Evolutionary conservation across 192 early-diverging fungal genomes (phyloP).

Genomic region (Phycomyces blakesleeanus): DNA sequence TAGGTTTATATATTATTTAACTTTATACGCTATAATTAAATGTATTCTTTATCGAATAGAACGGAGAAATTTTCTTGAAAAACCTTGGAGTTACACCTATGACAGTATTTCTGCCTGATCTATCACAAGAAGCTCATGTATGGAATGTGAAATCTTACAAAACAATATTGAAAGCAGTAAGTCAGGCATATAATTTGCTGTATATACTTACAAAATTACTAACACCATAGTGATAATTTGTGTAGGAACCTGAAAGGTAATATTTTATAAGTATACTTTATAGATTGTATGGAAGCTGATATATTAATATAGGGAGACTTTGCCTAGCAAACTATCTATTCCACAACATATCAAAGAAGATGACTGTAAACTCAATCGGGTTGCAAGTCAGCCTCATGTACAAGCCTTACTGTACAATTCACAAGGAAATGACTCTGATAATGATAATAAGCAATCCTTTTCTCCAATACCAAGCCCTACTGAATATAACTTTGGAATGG

Average conservation of each 20-base stretch:
- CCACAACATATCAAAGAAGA: constrained; percentile 1
- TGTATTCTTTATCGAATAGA: too few relatives aligned
- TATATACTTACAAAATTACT: too few relatives aligned
- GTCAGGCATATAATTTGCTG: constrained; percentile 1
- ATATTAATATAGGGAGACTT: background rate
- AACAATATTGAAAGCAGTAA: background rate
- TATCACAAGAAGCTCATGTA: constrained; percentile 16
- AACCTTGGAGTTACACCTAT: constrained; percentile 63
- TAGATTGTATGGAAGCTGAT: background rate
- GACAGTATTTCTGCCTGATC: constrained; percentile 59
- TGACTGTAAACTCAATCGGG: constrained; percentile 7
- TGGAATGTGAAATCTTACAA: constrained; percentile 8
- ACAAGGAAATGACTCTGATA: background rate
- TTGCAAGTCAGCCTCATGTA: constrained; percentile 21
- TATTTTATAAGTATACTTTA: background rate
- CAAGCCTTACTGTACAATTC: constrained; percentile 7
- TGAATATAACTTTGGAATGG: constrained; percentile 7
- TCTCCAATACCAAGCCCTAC: constrained; percentile 21
- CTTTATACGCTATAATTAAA: too few relatives aligned
- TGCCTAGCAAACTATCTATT: background rate
- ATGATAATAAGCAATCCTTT: constrained; percentile 2
- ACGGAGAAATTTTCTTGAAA: constrained; percentile 46
- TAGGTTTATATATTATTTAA: constrained; percentile 4
- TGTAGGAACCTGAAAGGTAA: background rate
- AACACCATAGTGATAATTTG: too few relatives aligned